Evolutionary conservation across 768 basidiomycete genomes (phyloP).

Genomic region (Rhodotorula sphaerocarpa): DNA sequence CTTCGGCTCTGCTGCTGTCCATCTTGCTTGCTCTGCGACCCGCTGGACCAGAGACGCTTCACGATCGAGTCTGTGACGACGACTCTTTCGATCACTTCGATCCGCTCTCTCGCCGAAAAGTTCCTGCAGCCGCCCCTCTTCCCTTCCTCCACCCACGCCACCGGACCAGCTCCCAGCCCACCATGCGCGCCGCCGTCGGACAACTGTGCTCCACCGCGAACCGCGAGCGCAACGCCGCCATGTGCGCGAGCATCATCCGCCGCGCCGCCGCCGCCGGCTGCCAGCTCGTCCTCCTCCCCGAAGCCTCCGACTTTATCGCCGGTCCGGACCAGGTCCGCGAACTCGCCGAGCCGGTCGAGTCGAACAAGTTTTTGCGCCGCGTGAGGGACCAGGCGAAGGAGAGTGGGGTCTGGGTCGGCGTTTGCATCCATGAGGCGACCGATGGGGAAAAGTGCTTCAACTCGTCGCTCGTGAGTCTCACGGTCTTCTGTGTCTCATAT

Average conservation of each 20-base stretch:
- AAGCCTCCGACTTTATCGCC: constrained; percentile 39
- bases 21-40: too few species aligned
- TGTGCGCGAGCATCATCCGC: constrained; percentile 24
- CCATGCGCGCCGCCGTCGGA: constrained; percentile 34
- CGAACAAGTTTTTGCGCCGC: constrained; percentile 26
- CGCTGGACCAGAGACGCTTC: too few species aligned
- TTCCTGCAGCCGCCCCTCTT: too few species aligned
- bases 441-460: constrained; percentile 34
- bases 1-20: too few species aligned
- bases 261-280: constrained; percentile 17
- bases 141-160: too few species aligned
- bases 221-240: constrained; percentile 20
- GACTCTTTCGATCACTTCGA: too few species aligned
- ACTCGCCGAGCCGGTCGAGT: constrained; percentile 19
- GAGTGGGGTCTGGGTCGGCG: constrained; percentile 28
- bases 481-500: too few species aligned
- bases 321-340: constrained; percentile 4
- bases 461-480: constrained; percentile 18
- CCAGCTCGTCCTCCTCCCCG: constrained; percentile 33
- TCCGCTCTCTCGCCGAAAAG: too few species aligned
- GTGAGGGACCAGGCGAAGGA: constrained; percentile 15
- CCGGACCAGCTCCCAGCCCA: too few species aligned
- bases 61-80: too few species aligned
- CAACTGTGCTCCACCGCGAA: constrained; percentile 36
- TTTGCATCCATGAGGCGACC: constrained; percentile 36